phyloP scores from a whole-genome alignment of 192 early-diverging fungal species.

The Coemansia sp. region DNA sequence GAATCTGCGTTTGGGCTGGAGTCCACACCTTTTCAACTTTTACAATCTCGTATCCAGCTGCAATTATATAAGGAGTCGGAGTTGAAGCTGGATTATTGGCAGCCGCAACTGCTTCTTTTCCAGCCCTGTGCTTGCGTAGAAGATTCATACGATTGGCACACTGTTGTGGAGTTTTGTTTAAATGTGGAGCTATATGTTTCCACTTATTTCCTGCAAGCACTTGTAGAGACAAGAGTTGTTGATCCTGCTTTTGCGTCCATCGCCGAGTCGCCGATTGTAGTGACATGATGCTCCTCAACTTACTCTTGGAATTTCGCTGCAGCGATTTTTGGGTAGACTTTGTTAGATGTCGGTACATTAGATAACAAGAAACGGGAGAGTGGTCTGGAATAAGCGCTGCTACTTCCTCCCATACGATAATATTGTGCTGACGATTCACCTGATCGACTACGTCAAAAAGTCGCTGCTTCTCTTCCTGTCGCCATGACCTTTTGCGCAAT shows the following conservation, averaged over 20 bases:
- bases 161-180: not conserved
- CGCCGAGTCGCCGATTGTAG: too few relatives aligned
- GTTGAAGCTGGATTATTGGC: too few relatives aligned
- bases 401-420: slow-evolving; percentile 1
- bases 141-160: not conserved
- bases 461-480: not conserved
- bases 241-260: too few relatives aligned
- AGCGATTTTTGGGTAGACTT: too few relatives aligned
- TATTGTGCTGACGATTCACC: not conserved
- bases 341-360: not conserved
- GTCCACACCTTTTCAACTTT: slow-evolving; percentile 2
- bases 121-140: too few relatives aligned
- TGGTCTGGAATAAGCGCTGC: not conserved
- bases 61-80: not conserved
- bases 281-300: too few relatives aligned
- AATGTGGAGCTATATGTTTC: not conserved
- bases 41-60: not conserved
- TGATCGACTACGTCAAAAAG: not conserved
- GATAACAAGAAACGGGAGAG: not conserved
- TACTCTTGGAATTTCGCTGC: too few relatives aligned
- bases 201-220: too few relatives aligned
- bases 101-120: too few relatives aligned
- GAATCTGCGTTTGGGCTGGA: slow-evolving; percentile 2
- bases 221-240: too few relatives aligned
- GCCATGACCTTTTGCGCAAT: not conserved